A percentile compares a stretch with the other conserved stretches of the same genome.
These are phyloP conservation scores for Tulasnella sp. DNA, from an alignment of 768 basidiomycete genomes.

Conservation along the genomic window DNA sequence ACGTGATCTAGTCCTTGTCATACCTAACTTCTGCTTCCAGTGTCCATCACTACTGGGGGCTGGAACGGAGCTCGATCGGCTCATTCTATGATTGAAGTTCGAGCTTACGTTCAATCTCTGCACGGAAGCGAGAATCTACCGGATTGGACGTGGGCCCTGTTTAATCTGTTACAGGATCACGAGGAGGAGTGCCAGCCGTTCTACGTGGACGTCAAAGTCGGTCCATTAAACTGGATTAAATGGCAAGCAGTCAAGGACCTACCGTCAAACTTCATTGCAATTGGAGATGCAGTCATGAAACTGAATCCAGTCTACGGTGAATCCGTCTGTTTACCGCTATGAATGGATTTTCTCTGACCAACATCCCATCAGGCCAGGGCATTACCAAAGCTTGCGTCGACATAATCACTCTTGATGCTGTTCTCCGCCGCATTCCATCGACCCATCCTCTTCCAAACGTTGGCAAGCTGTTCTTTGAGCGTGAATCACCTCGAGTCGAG, in stretches of 20 bases:
- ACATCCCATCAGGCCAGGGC: background rate
- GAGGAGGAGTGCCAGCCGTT: constrained; percentile 13
- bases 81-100: background rate
- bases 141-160: constrained; percentile 20
- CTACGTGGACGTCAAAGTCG: constrained; percentile 14
- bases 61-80: background rate
- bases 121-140: background rate
- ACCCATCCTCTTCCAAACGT: background rate
- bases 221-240: constrained; percentile 20
- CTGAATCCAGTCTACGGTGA: constrained; percentile 20
- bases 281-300: constrained; percentile 28
- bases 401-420: background rate
- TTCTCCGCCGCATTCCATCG: background rate
- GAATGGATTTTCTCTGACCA: background rate
- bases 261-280: constrained; percentile 26
- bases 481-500: background rate
- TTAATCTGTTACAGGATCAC: constrained; percentile 24
- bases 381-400: background rate
- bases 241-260: constrained; percentile 23
- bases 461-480: background rate
- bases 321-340: background rate
- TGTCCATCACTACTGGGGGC: background rate
- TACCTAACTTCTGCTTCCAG: too few species aligned
- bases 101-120: background rate
- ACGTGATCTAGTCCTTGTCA: too few species aligned